Conservation (phyloP, 768 basidiomycete species). For the Xerocomellus chrysenteron region DNA sequence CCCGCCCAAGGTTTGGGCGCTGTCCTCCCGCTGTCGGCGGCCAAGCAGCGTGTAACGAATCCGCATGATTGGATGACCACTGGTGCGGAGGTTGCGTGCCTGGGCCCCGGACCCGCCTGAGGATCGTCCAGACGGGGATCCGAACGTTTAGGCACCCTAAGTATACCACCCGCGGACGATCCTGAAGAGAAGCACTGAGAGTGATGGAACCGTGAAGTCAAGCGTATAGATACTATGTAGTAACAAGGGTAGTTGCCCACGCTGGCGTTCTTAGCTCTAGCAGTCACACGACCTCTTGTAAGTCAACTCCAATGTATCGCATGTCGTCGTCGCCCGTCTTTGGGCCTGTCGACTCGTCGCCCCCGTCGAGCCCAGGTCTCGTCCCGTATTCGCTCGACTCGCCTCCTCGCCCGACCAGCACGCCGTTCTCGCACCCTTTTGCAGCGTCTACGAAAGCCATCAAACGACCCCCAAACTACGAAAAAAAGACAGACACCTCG, state of each 20-base stretch:
- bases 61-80: slow-evolving; percentile 68
- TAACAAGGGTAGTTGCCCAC: too few relatives aligned
- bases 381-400: slow-evolving; percentile 29
- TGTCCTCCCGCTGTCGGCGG: slow-evolving; percentile 64
- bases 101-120: slow-evolving; percentile 58
- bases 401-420: slow-evolving; percentile 24
- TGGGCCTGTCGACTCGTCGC: slow-evolving; percentile 39
- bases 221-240: too few relatives aligned
- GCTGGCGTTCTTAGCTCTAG: too few relatives aligned
- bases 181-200: background rate
- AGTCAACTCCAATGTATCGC: background rate
- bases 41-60: slow-evolving; percentile 59
- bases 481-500: slow-evolving; percentile 34
- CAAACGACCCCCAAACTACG: slow-evolving; percentile 44
- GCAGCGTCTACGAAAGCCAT: slow-evolving; percentile 56
- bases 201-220: too few relatives aligned
- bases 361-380: slow-evolving; percentile 34
- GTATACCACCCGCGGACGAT: background rate
- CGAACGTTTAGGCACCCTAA: slow-evolving; percentile 53
- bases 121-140: slow-evolving; percentile 48
- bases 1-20: slow-evolving; percentile 40
- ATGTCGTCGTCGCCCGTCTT: slow-evolving; percentile 38
- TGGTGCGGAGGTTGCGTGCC: slow-evolving; percentile 63
- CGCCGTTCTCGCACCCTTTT: slow-evolving; percentile 44
- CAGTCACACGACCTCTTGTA: background rate